Base-by-base conservation (phyloP, 257 asterid genomes). In the Gardenia jasminoides region DNA sequence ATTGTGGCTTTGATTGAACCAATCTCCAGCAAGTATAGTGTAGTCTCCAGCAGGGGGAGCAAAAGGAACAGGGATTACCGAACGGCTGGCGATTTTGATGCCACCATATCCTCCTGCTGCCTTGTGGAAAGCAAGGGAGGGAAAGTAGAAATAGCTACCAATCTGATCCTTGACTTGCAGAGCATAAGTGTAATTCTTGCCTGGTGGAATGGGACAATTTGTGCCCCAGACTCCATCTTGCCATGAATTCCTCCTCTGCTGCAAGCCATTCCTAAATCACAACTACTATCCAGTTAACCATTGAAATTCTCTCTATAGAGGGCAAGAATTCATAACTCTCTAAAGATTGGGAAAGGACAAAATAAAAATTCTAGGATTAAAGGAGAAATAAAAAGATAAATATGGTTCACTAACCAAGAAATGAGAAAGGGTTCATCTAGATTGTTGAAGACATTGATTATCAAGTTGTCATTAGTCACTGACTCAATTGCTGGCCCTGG, bases 391-490 rank as follows among this genome's bases (percentile, higher is more conserved):
- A 50, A 50, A 16, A 15, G 19, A 19, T 50, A 19, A 50, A 50
- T 50, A 15, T 13, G 15, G 58, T 15, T 15, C 58, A 77, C 75
- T 48, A 50, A 92, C 97, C 97, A 93, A 16, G 97, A 88, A 30
- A 94, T 81, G 80, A 92, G 98, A 80, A 94, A 92, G 17, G 98
- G 96, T 30, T 94, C 93, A 0, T 88, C 89, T 89, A 94, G 81
- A 82, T 88, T 64, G 80, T 94, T 94, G 72, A 47, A 65, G 10
- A 94, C 98, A 17, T 94, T 92, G 87, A 94, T 78, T 26, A 88
- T 83, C 77, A 92, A 81, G 66, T 92, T 92, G 76, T 92, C 94
- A 46, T 94, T 92, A 36, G 97, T 94, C 19, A 85, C 95, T 8
- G 90, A 74, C 33, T 82, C 41, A 67, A 94, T 82, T 10, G 87